Conservation (phyloP, 768 basidiomycete species). For the Daedaleopsis sinensis region DNA sequence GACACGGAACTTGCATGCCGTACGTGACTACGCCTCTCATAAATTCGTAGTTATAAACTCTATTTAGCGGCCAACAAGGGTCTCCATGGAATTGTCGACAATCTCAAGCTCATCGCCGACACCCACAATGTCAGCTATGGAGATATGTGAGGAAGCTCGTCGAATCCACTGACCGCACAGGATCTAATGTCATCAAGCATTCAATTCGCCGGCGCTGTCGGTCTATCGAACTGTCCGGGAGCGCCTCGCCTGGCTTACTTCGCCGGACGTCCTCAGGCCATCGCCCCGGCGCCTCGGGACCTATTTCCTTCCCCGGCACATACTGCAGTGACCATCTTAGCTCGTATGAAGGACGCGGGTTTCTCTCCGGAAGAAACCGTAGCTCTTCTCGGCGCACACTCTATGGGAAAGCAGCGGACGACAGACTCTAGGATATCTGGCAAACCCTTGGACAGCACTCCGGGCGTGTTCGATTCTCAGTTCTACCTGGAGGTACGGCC, state of each 20-base stretch:
- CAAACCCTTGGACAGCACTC: conserved; percentile 30
- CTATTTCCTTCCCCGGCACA: conserved; percentile 29
- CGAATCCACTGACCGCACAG: conserved; percentile 14
- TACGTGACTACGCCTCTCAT: conserved; percentile 1
- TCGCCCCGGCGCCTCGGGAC: conserved; percentile 21
- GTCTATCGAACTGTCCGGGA: conserved; percentile 25
- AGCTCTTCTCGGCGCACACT: conserved; percentile 25
- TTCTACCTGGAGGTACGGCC: conserved; percentile 27
- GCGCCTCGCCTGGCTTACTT: conserved; percentile 24
- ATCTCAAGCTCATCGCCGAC: conserved; percentile 11
- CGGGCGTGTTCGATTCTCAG: conserved; percentile 29
- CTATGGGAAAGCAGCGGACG: conserved; percentile 18
- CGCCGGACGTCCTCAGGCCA: conserved; percentile 22
- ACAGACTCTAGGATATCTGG: conserved; percentile 15
- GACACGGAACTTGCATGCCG: conserved; percentile 19
- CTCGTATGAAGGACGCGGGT: conserved; percentile 21
- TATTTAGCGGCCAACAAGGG: conserved; percentile 18
- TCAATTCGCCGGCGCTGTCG: conserved; percentile 31
- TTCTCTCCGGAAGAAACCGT: conserved; percentile 19
- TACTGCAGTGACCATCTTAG: conserved; percentile 24
- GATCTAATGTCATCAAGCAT: conserved; percentile 22
- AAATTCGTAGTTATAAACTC: background rate
- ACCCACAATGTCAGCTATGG: conserved; percentile 14
- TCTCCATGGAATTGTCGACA: conserved; percentile 14
- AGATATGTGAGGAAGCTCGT: conserved; percentile 20